Evolutionary conservation across 2,329 filamentous ascomycete genomes (phyloP).

Genomic region (Colletotrichum costaricense): DNA sequence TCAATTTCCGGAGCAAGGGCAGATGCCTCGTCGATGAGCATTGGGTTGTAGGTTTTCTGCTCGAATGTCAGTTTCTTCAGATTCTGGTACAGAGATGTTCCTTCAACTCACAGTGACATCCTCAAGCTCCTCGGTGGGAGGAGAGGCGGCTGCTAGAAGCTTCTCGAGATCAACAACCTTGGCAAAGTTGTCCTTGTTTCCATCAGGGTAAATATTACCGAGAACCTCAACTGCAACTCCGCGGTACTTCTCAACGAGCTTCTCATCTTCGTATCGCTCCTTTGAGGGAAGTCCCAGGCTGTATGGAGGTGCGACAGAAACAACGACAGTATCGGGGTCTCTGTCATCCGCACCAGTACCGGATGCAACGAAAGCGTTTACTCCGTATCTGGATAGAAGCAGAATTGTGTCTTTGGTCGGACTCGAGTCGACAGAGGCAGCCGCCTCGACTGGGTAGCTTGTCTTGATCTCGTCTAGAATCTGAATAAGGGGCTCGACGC

Average conservation of each 20-base stretch:
- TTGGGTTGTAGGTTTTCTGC: slow-evolving; percentile 74
- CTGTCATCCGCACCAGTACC: slow-evolving; percentile 55
- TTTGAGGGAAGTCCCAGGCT: slow-evolving; percentile 71
- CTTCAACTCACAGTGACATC: slow-evolving; percentile 63
- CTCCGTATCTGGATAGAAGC: slow-evolving; percentile 57
- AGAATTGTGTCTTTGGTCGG: slow-evolving; percentile 54
- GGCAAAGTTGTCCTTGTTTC: slow-evolving; percentile 51
- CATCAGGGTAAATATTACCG: slow-evolving; percentile 46
- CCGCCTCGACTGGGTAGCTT: slow-evolving; percentile 31
- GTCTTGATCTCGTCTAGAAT: slow-evolving; percentile 58
- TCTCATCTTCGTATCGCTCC: slow-evolving; percentile 68
- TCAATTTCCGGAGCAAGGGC: slow-evolving; percentile 67
- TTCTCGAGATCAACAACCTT: slow-evolving; percentile 68
- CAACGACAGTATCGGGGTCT: slow-evolving; percentile 50
- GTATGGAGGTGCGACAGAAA: slow-evolving; percentile 55
- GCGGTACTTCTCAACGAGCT: slow-evolving; percentile 63
- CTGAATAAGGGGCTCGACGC: slow-evolving; percentile 65
- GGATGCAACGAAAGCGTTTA: slow-evolving; percentile 51
- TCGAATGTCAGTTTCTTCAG: slow-evolving; percentile 32
- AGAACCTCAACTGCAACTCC: slow-evolving; percentile 40
- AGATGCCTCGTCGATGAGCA: slow-evolving; percentile 65
- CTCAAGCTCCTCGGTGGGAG: slow-evolving; percentile 66
- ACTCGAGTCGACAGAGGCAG: slow-evolving; percentile 42
- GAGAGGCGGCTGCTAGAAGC: slow-evolving; percentile 69
- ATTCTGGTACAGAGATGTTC: not conserved